phyloP scores from a whole-genome alignment of 805 yeast species.

The Yamadazyma nakazawae region DNA sequence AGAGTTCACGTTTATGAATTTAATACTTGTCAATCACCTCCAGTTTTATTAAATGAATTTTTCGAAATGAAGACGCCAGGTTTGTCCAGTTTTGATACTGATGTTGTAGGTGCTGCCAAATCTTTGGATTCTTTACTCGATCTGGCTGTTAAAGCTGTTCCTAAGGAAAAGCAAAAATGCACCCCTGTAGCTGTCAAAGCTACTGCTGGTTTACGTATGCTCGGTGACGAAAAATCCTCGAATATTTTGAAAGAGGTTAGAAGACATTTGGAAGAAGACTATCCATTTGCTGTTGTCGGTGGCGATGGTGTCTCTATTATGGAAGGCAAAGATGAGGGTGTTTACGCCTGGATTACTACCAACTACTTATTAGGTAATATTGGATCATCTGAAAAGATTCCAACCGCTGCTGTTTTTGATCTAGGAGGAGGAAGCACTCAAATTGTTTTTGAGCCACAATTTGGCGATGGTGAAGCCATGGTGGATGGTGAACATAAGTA shows the following conservation, averaged over 20 bases:
- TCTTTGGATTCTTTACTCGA: slow-evolving; percentile 81
- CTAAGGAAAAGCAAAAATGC: slow-evolving; percentile 67
- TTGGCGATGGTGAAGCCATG: slow-evolving; percentile 56
- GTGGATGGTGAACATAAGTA: slow-evolving; percentile 87
- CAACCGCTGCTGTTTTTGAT: slow-evolving; percentile 97
- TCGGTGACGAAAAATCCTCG: slow-evolving; percentile 72
- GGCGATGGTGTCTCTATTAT: slow-evolving; percentile 87
- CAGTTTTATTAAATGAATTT: slow-evolving; percentile 71
- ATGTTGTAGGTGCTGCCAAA: slow-evolving; percentile 81
- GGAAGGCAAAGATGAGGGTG: slow-evolving; percentile 98
- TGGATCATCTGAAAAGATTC: slow-evolving; percentile 68
- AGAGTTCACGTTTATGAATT: slow-evolving; percentile 93
- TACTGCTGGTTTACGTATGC: slow-evolving; percentile 89
- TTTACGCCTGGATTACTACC: slow-evolving; percentile 97
- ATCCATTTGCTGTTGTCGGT: slow-evolving; percentile 88
- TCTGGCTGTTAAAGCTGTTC: slow-evolving; percentile 73
- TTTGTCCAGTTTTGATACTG: slow-evolving; percentile 77
- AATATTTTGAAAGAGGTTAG: slow-evolving; percentile 76
- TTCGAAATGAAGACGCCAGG: slow-evolving; percentile 94
- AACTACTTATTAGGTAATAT: slow-evolving; percentile 92
- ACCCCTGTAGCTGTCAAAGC: slow-evolving; percentile 97
- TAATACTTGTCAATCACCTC: slow-evolving; percentile 82
- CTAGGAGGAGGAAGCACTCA: slow-evolving; percentile 99
- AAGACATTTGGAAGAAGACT: slow-evolving; percentile 68
- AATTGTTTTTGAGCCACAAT: slow-evolving; percentile 95